Evolutionary conservation across 177 flowering plant genomes (phyloP).

Genomic region (Vitis hybrid): DNA sequence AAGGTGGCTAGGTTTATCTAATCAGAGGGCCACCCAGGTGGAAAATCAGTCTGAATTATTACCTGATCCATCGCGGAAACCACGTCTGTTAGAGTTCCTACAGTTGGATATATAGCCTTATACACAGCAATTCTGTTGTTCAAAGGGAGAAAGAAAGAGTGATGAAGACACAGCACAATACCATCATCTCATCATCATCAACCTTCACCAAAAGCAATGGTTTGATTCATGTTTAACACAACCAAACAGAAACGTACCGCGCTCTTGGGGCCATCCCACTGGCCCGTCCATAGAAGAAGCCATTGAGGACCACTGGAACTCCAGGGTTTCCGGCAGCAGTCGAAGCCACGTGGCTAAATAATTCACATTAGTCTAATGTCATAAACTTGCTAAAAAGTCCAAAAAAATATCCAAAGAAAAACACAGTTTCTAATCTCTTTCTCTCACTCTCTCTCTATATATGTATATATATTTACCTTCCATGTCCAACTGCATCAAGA

Average conservation of each 20-base stretch:
- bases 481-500: slow-evolving; percentile 91
- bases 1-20: no score
- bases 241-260: slow-evolving; percentile 30
- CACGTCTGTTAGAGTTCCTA: slow-evolving; percentile 76
- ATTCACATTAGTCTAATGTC: no score
- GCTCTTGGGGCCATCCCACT: slow-evolving; percentile 98
- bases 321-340: slow-evolving; percentile 88
- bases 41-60: slow-evolving; percentile 5
- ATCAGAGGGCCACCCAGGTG: no score
- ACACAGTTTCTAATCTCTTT: not conserved
- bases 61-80: slow-evolving; percentile 92
- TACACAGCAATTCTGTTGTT: slow-evolving; percentile 84
- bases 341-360: slow-evolving; percentile 80
- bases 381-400: not conserved
- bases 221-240: no score
- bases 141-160: not conserved
- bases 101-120: slow-evolving; percentile 80
- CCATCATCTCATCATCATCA: no score
- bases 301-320: slow-evolving; percentile 74
- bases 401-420: not conserved
- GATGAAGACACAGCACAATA: not conserved
- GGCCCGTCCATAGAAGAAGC: slow-evolving; percentile 78
- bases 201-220: not conserved
- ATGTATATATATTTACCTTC: slow-evolving; percentile 50
- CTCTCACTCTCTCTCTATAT: no score